phyloP scores from a whole-genome alignment of 208 protist genomes.

The Crithidia thermophila region DNA sequence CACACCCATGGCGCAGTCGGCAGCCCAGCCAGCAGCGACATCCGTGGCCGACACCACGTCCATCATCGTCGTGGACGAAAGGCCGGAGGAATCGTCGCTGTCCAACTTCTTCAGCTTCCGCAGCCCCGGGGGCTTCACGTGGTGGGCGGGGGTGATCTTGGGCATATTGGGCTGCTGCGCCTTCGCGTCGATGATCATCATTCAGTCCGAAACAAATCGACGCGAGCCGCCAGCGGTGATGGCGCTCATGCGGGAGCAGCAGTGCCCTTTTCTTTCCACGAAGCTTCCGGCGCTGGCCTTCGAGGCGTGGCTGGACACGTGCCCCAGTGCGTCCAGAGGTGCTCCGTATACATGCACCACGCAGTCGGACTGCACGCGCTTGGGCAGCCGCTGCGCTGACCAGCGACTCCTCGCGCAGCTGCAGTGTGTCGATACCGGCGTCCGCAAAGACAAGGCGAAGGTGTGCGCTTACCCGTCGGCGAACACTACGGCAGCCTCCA shows the following conservation, averaged over 20 bases:
- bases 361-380: conserved; percentile 42
- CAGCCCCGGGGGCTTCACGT: conserved; percentile 34
- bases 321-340: conserved; percentile 10
- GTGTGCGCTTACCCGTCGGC: conserved; percentile 23
- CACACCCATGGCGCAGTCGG: neutral
- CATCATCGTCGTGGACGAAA: conserved; percentile 9
- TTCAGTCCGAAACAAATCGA: conserved; percentile 19
- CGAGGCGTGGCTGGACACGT: conserved; percentile 32
- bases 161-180: conserved; percentile 27
- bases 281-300: conserved; percentile 31
- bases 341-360: conserved; percentile 29
- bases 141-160: conserved; percentile 47
- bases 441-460: neutral
- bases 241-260: conserved; percentile 17
- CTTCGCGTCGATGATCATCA: conserved; percentile 39
- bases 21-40: neutral
- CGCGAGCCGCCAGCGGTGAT: conserved; percentile 32
- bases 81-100: neutral
- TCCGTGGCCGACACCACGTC: conserved; percentile 7
- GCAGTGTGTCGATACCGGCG: conserved; percentile 24
- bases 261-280: conserved; percentile 38
- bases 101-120: conserved; percentile 44
- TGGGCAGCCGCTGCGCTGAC: conserved; percentile 29
- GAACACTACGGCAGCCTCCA: neutral
- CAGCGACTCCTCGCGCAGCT: conserved; percentile 24